phyloP scores from a whole-genome alignment of 768 basidiomycete species.

The Naematelia aurantialba region DNA sequence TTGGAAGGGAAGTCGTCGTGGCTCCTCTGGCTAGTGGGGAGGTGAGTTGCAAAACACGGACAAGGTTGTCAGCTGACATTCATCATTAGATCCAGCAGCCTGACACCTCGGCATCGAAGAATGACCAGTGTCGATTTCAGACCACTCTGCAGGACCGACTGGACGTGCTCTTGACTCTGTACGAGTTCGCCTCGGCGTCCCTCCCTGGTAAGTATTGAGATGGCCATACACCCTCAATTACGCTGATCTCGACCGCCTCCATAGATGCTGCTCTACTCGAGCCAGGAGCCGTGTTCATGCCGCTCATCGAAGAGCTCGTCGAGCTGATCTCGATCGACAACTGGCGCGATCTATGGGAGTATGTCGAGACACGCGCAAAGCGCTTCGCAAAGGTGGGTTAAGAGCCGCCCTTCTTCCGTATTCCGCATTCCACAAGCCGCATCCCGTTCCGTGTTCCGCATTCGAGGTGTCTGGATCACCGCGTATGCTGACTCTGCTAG shows the following conservation, averaged over 20 bases:
- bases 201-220: constrained; percentile 19
- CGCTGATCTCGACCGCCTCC: background rate
- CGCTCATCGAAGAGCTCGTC: constrained; percentile 41
- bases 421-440: background rate
- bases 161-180: constrained; percentile 38
- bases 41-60: constrained; percentile 18
- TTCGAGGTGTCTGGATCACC: background rate
- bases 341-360: constrained; percentile 40
- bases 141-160: constrained; percentile 29
- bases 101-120: background rate
- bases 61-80: background rate
- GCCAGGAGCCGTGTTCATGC: constrained; percentile 44
- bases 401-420: background rate
- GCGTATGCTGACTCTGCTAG: constrained; percentile 16
- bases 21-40: constrained; percentile 21
- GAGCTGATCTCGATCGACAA: constrained; percentile 40
- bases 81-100: background rate
- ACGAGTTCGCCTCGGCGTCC: constrained; percentile 26
- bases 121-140: constrained; percentile 14
- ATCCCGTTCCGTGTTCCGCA: background rate
- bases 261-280: constrained; percentile 27
- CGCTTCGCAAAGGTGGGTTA: constrained; percentile 45
- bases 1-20: constrained; percentile 35
- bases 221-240: background rate
- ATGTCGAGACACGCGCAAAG: constrained; percentile 40